Evolutionary conservation across 768 basidiomycete genomes (phyloP).

Genomic region (Sarcodon sp.): DNA sequence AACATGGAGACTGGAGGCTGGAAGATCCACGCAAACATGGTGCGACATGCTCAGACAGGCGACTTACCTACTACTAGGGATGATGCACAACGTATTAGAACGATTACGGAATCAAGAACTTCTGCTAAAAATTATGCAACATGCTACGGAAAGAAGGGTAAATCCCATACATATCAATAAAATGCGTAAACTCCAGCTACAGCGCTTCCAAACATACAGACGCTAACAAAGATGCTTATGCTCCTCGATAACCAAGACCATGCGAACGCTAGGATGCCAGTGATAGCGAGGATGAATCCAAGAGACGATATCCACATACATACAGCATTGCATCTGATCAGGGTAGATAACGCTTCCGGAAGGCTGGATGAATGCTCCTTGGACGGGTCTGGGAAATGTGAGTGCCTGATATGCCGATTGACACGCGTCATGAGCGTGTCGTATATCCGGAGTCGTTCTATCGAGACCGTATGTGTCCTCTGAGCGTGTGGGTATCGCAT

Average conservation of each 20-base stretch:
- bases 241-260: conserved; percentile 12
- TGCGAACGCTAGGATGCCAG: conserved; percentile 11
- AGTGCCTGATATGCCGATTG: not conserved
- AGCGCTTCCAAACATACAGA: conserved; percentile 5
- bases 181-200: not conserved
- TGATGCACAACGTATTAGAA: no score
- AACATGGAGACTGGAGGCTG: no score
- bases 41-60: no score
- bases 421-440: not conserved
- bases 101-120: no score
- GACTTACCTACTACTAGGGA: no score
- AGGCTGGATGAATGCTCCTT: not conserved
- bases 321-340: conserved; percentile 9
- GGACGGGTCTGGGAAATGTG: not conserved
- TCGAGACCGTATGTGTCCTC: not conserved
- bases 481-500: no score
- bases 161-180: not conserved
- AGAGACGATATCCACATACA: conserved; percentile 8
- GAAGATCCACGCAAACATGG: no score
- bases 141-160: no score
- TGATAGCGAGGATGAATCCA: conserved; percentile 10
- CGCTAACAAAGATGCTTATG: conserved; percentile 11
- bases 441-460: not conserved
- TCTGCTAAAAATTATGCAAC: no score
- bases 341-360: not conserved